Evolutionary conservation across 768 basidiomycete genomes (phyloP).

Genomic region (Sarcodon aspratus): DNA sequence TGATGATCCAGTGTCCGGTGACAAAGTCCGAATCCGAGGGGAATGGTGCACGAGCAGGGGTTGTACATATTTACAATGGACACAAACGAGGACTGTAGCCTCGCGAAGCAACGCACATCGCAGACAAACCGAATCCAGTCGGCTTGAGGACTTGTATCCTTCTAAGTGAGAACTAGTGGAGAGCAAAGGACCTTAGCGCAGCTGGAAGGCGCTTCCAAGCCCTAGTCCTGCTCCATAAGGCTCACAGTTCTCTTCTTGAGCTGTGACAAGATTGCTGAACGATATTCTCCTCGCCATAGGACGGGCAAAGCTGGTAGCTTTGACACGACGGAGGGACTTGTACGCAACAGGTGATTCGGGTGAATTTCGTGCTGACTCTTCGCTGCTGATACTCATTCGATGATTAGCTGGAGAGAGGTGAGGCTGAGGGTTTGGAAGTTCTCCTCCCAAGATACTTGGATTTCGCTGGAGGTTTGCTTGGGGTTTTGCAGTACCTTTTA

Average conservation of each 20-base stretch:
- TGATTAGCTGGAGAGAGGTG: conserved; percentile 7
- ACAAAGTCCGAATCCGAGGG: too few species aligned
- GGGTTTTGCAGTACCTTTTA: conserved; percentile 13
- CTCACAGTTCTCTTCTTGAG: conserved; percentile 25
- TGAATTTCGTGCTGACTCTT: conserved; percentile 3
- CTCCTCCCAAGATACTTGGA: conserved; percentile 57
- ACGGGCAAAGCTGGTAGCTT: conserved; percentile 23
- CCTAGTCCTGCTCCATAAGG: conserved; percentile 21
- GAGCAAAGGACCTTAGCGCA: conserved; percentile 26
- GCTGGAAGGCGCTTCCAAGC: conserved; percentile 66
- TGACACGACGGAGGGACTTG: conserved; percentile 41
- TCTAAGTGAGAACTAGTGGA: not conserved
- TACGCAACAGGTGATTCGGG: conserved; percentile 5
- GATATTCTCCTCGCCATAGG: conserved; percentile 44
- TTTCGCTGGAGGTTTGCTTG: conserved; percentile 41
- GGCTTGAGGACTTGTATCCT: not conserved
- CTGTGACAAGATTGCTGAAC: conserved; percentile 40
- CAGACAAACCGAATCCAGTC: not conserved
- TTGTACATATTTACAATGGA: too few species aligned
- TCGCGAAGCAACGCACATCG: too few species aligned
- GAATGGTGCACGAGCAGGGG: too few species aligned
- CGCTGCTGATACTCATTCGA: conserved; percentile 9
- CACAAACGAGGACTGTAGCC: too few species aligned
- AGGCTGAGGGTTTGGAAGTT: conserved; percentile 36
- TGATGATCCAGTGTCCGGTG: too few species aligned